Evolutionary conservation across 768 basidiomycete genomes (phyloP).

Genomic region (Boletus rubescentipes): DNA sequence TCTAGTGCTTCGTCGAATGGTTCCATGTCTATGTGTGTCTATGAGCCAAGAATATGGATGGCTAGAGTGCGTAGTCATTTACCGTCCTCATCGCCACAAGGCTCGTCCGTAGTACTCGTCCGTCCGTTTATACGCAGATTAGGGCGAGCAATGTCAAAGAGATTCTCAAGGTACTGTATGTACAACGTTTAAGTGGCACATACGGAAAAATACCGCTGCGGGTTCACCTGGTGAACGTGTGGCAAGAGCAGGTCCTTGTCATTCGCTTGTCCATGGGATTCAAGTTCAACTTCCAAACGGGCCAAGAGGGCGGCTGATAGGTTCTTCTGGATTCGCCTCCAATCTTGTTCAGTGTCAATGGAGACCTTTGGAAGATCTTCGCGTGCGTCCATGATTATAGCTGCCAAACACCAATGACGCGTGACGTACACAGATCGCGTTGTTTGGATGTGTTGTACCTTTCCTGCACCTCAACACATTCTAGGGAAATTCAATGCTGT

Average conservation of each 20-base stretch:
- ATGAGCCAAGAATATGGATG: background rate
- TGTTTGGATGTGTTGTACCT: too few relatives aligned
- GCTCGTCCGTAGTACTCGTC: constrained; percentile 53
- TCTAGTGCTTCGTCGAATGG: constrained; percentile 87
- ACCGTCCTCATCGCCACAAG: constrained; percentile 59
- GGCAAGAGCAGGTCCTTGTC: constrained; percentile 50
- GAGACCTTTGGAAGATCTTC: constrained; percentile 55
- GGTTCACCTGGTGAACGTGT: constrained; percentile 50
- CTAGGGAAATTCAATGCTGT: too few relatives aligned
- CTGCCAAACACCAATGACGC: too few relatives aligned
- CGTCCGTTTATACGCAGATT: constrained; percentile 83
- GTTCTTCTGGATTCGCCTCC: constrained; percentile 59
- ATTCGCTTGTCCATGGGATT: constrained; percentile 35
- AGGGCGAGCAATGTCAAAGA: constrained; percentile 60
- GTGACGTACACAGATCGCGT: too few relatives aligned
- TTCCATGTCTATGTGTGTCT: constrained; percentile 61
- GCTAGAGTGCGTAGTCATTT: constrained; percentile 7
- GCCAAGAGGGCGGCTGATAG: constrained; percentile 46
- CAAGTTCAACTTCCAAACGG: constrained; percentile 48
- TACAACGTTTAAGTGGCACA: background rate
- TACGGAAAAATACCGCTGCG: background rate
- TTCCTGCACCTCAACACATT: too few relatives aligned
- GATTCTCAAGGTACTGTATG: constrained; percentile 57
- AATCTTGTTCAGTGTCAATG: constrained; percentile 64
- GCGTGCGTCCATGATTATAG: constrained; percentile 30